Base-by-base conservation (phyloP, 2,329 filamentous ascomycete genomes). In the Fusarium coicis region DNA sequence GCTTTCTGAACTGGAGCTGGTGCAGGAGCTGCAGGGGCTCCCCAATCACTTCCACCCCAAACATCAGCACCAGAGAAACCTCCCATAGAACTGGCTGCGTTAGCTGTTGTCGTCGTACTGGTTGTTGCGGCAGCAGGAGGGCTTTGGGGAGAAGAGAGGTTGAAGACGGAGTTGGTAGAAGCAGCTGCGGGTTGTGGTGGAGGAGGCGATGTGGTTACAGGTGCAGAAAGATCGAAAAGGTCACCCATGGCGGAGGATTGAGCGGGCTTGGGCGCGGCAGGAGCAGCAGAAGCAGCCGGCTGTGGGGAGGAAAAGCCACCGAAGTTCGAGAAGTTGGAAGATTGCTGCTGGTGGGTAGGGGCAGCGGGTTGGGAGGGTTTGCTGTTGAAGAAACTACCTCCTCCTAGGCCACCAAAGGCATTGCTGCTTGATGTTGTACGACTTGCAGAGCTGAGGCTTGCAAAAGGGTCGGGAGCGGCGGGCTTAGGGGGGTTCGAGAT, bases 41-140 rank as follows among this genome's bases (percentile, higher is more conserved):
- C 89, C 96, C 96, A 99, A 7, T 93, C 95, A 81, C 96, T 94
- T 66, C 89, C 89, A 50, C 94, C 95, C 94, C 95, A 98, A 1
- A 95, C 92, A 78, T 97, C 94, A 65, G 93, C 84, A 59, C 84
- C 83, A 4, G 84, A 85, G 66, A 85, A 80, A 58, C 79, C 83
- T 57, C 81, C 83, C 80, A 84, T 68, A 72, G 82, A 71, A 78
- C 80, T 68, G 74, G 82, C 81, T 57, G 79, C 72, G 19, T 79
- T 71, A 30, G 67, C 63, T 14, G 61, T 47, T 14, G 77, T 69
- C 66, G 81, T 76, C 6, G 87, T 79, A 30, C 85, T 79, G 11
- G 85, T 79, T 11, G 86, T 79, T 4, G 85, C 80, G 1, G 85
- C 80, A 0, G 84, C 77, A 4, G 87, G 80, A 70, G 87, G 87